Conservation (phyloP, 306 rosid species). For the Parietaria judaica region DNA sequence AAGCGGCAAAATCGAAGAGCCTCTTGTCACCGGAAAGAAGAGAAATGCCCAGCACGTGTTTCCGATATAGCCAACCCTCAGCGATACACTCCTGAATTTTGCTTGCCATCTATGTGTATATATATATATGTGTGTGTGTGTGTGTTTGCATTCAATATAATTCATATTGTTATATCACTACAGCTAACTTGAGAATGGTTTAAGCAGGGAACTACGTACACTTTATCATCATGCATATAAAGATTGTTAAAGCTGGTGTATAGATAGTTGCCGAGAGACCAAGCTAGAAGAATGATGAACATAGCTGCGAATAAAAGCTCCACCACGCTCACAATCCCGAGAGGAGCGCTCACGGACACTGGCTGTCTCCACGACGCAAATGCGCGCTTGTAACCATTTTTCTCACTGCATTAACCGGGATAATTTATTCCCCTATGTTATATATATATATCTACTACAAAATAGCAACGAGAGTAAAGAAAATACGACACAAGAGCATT, state of each 20-base stretch:
- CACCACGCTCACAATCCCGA: slow-evolving; percentile 42
- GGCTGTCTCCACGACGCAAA: slow-evolving; percentile 39
- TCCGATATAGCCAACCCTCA: slow-evolving; percentile 60
- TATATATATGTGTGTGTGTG: no score
- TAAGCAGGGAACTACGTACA: slow-evolving; percentile 19
- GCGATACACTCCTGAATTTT: slow-evolving; percentile 53
- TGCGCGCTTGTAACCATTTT: background rate
- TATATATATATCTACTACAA: no score
- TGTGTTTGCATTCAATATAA: no score
- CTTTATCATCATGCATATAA: slow-evolving; percentile 34
- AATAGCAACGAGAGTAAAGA: background rate
- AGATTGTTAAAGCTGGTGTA: slow-evolving; percentile 44
- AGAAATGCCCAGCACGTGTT: slow-evolving; percentile 68
- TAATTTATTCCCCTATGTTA: no score
- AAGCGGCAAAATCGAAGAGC: slow-evolving; percentile 53
- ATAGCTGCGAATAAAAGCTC: slow-evolving; percentile 43
- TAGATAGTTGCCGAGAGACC: slow-evolving; percentile 62
- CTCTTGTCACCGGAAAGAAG: slow-evolving; percentile 66
- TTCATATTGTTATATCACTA: no score
- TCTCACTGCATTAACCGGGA: no score
- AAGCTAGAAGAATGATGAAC: slow-evolving; percentile 47
- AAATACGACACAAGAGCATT: slow-evolving; percentile 3
- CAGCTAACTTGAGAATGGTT: background rate
- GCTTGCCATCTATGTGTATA: slow-evolving; percentile 46
- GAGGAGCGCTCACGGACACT: slow-evolving; percentile 35